phyloP scores from a whole-genome alignment of 2,329 filamentous ascomycete species.

The Elsinoe fawcettii region DNA sequence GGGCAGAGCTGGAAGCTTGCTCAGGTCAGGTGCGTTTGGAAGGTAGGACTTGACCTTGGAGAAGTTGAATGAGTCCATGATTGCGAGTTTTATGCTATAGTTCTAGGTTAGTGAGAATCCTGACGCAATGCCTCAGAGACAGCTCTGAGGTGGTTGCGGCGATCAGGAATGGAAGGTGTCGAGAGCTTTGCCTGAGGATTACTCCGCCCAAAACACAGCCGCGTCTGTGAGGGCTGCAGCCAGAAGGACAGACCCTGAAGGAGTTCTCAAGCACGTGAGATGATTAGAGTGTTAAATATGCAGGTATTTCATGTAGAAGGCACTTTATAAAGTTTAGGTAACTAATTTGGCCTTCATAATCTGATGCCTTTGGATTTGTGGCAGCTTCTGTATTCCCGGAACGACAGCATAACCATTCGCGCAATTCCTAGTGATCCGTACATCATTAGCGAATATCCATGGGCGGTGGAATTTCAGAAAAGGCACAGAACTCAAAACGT shows the following conservation, averaged over 20 bases:
- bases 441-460: no score
- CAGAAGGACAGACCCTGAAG: neutral
- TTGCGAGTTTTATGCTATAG: neutral
- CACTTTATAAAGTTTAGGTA: no score
- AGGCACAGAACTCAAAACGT: neutral
- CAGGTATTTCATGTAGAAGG: no score
- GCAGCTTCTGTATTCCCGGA: no score
- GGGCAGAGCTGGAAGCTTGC: constrained; percentile 4
- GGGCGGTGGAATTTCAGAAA: neutral
- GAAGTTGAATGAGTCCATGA: constrained; percentile 28
- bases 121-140: neutral
- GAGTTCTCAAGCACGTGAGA: neutral
- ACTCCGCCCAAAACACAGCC: neutral
- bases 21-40: constrained; percentile 24
- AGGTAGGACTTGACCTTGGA: constrained; percentile 26
- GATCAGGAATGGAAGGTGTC: neutral
- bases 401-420: no score
- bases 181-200: neutral
- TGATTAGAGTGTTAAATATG: neutral
- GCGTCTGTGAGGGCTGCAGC: neutral
- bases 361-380: no score
- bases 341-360: no score
- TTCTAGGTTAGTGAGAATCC: no score
- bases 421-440: no score
- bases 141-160: neutral